Evolutionary conservation across 108 stramenopile species (phyloP), one percentile per base, ranked within the genome.

Genomic region (Cyclostephanos invisitatus): DNA sequence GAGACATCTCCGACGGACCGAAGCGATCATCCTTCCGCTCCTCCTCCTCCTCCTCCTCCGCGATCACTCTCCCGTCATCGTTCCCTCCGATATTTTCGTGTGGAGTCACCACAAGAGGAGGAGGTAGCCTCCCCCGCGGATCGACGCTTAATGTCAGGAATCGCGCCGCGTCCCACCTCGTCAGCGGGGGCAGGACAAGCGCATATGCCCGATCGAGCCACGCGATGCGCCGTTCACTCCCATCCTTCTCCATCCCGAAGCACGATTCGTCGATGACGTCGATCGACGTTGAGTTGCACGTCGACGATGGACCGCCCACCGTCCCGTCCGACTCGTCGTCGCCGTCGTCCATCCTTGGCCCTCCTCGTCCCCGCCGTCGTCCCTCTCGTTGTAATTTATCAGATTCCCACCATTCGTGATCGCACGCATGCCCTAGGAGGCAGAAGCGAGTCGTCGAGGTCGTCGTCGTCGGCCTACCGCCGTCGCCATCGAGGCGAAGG

Each of bases 91-190:
- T 7, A 22, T 73, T 47, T 29, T 78, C 53, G 44, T 48, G 44
- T 9, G 25, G 35, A 24, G 5, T 38, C n/a, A 40, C 44, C 36
- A 27, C 42, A 5, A 29, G 2, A 12, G 46, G 38, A 24, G 11
- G 61, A 59, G 22, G 28, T 68, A 83, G 79, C 66, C 89, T 77
- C 42, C 72, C 64, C 44, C 72, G 63, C 17, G 89, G 88, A 61
- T 82, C 36, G 0, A 73, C 65, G 35, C 87, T 88, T 48, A 95
- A 60, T 15, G 77, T 64, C 47, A 94, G 67, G 79, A 94, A 91
- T 56, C 93, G 71, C 9, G 93, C 89, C 15, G 89, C 85, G 62
- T 95, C 93, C 93, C 93, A 95, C 69, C 84, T 86, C 0, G 91
- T 95, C 58, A 90, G 65, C 17, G 93, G 91, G 25, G 78, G 53